Evolutionary conservation across 768 basidiomycete genomes (phyloP).

Genomic region (Crucibulum laeve): DNA sequence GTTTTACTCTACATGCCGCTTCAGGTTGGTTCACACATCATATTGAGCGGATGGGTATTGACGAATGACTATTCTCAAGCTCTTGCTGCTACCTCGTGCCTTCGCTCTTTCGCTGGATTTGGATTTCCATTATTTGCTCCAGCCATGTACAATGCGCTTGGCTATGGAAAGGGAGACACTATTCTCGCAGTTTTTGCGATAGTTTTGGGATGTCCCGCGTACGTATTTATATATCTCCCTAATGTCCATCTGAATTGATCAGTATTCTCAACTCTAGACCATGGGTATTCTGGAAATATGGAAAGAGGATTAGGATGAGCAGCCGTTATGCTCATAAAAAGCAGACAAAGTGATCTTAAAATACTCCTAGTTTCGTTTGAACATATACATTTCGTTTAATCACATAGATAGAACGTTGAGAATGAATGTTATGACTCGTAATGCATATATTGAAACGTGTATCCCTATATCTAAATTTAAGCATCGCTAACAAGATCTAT

Average conservation of each 20-base stretch:
- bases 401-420: too few relatives aligned
- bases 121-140: conserved; percentile 76
- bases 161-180: conserved; percentile 68
- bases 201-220: conserved; percentile 58
- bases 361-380: background rate
- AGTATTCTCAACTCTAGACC: conserved; percentile 16
- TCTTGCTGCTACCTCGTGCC: conserved; percentile 57
- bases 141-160: conserved; percentile 58
- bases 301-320: conserved; percentile 39
- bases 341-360: background rate
- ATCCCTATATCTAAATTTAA: too few relatives aligned
- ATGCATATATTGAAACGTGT: too few relatives aligned
- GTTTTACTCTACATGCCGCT: conserved; percentile 63
- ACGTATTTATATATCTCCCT: conserved; percentile 12
- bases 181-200: conserved; percentile 58
- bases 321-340: conserved; percentile 37
- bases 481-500: too few relatives aligned
- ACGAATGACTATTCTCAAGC: conserved; percentile 26
- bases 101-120: conserved; percentile 68
- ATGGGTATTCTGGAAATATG: conserved; percentile 30
- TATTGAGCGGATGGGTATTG: conserved; percentile 1
- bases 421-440: too few relatives aligned
- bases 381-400: background rate
- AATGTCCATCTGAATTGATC: background rate
- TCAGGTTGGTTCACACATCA: conserved; percentile 39